Percentiles rank a stretch among this genome's conserved stretches.
Evolutionary conservation across 371 early-diverging fungal genomes (phyloP).

Genomic region (Nematocida minor): DNA sequence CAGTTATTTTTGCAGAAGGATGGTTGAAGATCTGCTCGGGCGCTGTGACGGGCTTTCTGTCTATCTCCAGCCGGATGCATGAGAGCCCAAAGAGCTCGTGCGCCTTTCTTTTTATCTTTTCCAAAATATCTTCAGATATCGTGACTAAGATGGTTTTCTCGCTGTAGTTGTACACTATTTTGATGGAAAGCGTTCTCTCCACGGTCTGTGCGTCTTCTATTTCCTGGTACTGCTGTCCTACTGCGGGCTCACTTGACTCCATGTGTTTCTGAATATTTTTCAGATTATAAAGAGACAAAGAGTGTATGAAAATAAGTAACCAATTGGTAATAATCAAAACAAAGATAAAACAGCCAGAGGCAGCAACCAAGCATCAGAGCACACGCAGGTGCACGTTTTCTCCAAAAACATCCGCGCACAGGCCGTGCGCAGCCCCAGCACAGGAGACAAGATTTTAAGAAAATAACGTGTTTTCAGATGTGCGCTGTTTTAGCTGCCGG

Average conservation of each 20-base stretch:
- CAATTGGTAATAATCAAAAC: too few species aligned
- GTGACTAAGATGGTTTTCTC: constrained; percentile 1
- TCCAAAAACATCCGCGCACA: too few species aligned
- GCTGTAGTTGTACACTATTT: constrained; percentile 43
- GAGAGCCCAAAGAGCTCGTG: constrained; percentile 30
- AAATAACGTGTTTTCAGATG: too few species aligned
- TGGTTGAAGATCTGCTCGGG: background rate
- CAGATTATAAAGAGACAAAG: background rate
- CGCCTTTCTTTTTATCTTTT: constrained; percentile 26
- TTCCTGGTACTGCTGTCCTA: background rate
- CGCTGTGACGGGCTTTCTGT: constrained; percentile 9
- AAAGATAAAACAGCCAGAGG: too few species aligned
- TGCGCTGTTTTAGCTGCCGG: too few species aligned
- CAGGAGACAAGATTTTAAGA: too few species aligned
- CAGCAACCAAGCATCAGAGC: too few species aligned
- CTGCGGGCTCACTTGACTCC: constrained; percentile 26
- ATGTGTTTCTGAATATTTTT: constrained; percentile 19
- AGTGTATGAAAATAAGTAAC: too few species aligned
- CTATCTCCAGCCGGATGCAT: constrained; percentile 38
- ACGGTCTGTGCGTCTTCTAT: background rate
- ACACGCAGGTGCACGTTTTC: too few species aligned
- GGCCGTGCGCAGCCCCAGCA: too few species aligned
- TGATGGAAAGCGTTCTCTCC: constrained; percentile 6
- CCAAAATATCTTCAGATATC: background rate
- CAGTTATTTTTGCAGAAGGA: background rate